These are phyloP conservation scores for Chlorella sp. DNA, from an alignment of 139 green algal species.

Conservation along the genomic window DNA sequence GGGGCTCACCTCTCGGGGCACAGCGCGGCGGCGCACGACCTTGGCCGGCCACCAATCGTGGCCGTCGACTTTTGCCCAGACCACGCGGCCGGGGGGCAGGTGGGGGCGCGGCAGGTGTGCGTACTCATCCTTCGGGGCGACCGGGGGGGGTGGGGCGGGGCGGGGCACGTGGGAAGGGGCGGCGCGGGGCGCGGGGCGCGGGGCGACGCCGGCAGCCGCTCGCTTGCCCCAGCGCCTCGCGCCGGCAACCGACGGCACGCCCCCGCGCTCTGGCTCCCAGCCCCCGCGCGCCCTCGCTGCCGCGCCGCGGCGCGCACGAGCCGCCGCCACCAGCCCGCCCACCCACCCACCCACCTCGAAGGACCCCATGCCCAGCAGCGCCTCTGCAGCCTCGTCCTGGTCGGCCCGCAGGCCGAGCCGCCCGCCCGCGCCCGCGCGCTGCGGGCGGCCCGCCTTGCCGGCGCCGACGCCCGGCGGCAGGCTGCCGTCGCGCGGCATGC, in stretches of 20 bases:
- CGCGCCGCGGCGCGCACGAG: too few species aligned
- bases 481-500: conserved; percentile 8
- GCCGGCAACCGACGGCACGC: too few species aligned
- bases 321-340: too few species aligned
- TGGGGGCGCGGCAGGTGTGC: conserved; percentile 26
- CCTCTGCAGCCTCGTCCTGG: conserved; percentile 75
- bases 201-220: too few species aligned
- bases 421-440: conserved; percentile 8
- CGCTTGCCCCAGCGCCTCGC: too few species aligned
- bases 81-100: conserved; percentile 71
- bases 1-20: conserved; percentile 4
- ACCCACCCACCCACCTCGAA: conserved; percentile 26
- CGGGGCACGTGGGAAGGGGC: too few species aligned
- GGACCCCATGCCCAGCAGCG: conserved; percentile 71
- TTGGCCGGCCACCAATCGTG: conserved; percentile 92
- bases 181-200: too few species aligned
- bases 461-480: neutral
- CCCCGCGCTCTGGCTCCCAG: too few species aligned
- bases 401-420: conserved; percentile 14
- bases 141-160: too few species aligned
- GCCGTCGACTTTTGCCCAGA: conserved; percentile 94
- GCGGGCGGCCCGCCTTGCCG: conserved; percentile 10
- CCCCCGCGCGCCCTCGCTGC: too few species aligned
- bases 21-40: conserved; percentile 77
- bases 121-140: too few species aligned